These are phyloP conservation scores for Mucor saturninus DNA, from an alignment of 371 early-diverging fungal species.

Conservation along the genomic window DNA sequence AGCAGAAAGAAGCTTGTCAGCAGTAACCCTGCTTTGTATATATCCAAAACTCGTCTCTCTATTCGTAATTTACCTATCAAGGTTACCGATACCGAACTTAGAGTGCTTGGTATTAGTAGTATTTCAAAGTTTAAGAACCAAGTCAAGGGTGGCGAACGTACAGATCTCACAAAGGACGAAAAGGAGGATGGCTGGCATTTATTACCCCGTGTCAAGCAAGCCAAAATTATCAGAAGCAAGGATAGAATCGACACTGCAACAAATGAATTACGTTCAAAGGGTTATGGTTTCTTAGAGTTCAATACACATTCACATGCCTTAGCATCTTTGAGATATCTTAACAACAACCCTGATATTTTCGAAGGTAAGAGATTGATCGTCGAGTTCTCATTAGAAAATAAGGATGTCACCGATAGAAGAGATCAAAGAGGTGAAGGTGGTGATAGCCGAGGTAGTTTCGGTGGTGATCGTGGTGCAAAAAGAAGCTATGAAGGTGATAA, in stretches of 20 bases:
- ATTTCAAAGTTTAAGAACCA: slow-evolving; percentile 84
- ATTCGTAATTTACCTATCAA: slow-evolving; percentile 81
- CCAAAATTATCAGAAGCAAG: slow-evolving; percentile 83
- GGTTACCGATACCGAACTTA: slow-evolving; percentile 75
- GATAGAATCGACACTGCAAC: slow-evolving; percentile 78
- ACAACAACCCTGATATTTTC: slow-evolving; percentile 80
- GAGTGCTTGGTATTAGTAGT: slow-evolving; percentile 65
- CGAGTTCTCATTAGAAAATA: slow-evolving; percentile 94
- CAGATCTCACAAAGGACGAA: slow-evolving; percentile 74
- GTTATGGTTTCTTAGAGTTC: slow-evolving; percentile 94
- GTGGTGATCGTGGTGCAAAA: slow-evolving; percentile 26
- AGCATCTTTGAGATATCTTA: slow-evolving; percentile 89
- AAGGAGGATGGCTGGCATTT: slow-evolving; percentile 76
- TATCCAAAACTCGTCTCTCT: slow-evolving; percentile 88
- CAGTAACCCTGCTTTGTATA: slow-evolving; percentile 85
- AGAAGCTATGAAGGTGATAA: slow-evolving; percentile 14
- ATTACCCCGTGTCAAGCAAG: slow-evolving; percentile 72
- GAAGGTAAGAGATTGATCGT: slow-evolving; percentile 73
- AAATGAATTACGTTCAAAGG: slow-evolving; percentile 75
- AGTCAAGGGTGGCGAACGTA: slow-evolving; percentile 67
- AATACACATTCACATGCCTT: slow-evolving; percentile 87
- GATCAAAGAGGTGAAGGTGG: slow-evolving; percentile 27
- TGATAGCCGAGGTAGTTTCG: slow-evolving; percentile 6
- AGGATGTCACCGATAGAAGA: slow-evolving; percentile 68
- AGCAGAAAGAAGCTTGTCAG: slow-evolving; percentile 78